These are phyloP conservation scores for Aureobasidium lini DNA, from an alignment of 2,329 filamentous ascomycete genomes.

Conservation along the genomic window DNA sequence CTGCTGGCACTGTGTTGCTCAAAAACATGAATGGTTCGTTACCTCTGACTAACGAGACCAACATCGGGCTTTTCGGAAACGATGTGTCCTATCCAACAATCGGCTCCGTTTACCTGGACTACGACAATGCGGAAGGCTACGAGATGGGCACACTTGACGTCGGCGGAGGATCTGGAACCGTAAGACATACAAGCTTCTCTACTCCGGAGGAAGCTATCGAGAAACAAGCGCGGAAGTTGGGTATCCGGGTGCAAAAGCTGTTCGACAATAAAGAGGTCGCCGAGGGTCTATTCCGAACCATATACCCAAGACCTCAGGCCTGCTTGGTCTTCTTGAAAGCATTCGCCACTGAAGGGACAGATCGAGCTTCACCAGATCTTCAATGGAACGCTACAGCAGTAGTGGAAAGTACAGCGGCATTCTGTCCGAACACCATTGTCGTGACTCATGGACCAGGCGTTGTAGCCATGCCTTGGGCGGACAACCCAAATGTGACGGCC, in stretches of 20 bases:
- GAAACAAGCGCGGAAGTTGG: slow-evolving; percentile 17
- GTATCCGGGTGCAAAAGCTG: slow-evolving; percentile 19
- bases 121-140: slow-evolving; percentile 31
- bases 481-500: slow-evolving; percentile 67
- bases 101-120: slow-evolving; percentile 38
- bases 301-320: slow-evolving; percentile 31
- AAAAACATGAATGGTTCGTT: slow-evolving; percentile 38
- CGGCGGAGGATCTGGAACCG: slow-evolving; percentile 40
- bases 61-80: slow-evolving; percentile 43
- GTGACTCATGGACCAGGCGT: slow-evolving; percentile 79
- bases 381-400: slow-evolving; percentile 40
- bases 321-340: slow-evolving; percentile 44
- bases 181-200: slow-evolving; percentile 26
- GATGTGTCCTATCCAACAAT: slow-evolving; percentile 38
- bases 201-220: slow-evolving; percentile 24
- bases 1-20: slow-evolving; percentile 42
- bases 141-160: slow-evolving; percentile 39
- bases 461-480: slow-evolving; percentile 62
- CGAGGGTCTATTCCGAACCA: not conserved
- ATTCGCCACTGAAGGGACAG: slow-evolving; percentile 43
- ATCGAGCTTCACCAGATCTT: slow-evolving; percentile 41
- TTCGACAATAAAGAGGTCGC: slow-evolving; percentile 25
- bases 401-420: slow-evolving; percentile 66
- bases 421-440: slow-evolving; percentile 79
- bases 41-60: slow-evolving; percentile 37